Base-by-base conservation (phyloP, 179 eudicot species). In the Amaranthus tricolor region DNA sequence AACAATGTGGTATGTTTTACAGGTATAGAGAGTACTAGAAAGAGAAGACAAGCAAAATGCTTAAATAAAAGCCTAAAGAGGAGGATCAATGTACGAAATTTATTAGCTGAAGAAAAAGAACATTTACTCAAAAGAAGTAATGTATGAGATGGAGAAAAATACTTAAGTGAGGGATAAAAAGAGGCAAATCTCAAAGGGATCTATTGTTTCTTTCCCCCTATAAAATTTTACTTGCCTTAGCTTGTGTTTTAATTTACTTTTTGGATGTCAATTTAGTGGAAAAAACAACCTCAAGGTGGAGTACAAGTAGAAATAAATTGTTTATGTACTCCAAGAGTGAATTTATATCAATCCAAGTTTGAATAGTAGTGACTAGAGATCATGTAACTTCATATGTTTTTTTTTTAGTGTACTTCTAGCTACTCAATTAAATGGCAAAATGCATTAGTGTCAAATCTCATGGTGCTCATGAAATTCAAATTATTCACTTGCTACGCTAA, bases 121-220 rank as follows among this genome's bases (percentile, higher is more conserved):
- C 53, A 72, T 10, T 62, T 15, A 57, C 58, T 61, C 58, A 71
- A 17, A 61, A 63, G 74, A 19, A 71, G 40, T 13, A 58, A 62
- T 49, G 20, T 17, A 64, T 6, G 53, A 61, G 66, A 49, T 49
- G 56, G 50, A 51, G 16, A 10, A 19, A 48, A 60, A 75, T 21
- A 17, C 9, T 8, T 48, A 31, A 9, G 66, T 20, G 12, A 14
- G 7, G 52, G 19, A 31, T 31, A 60, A 76, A n/a, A 62, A 44
- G 58, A 71, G 51, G n/a, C 47, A 60, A 55, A 72, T 78, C 73
- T 78, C 74, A 66, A 58, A 73, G 62, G 68, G 70, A 67, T 73
- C 74, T 44, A 61, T 51, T 51, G 43, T 47, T 50, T 45, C 24
- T 19, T 60, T 60, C 66, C 51, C 24, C 21, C 6, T 65, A 15